Evolutionary conservation across 2,329 filamentous ascomycete species (phyloP), one percentile per base, ranked within the genome.

Genomic region (Ceratocystis huliohia): DNA sequence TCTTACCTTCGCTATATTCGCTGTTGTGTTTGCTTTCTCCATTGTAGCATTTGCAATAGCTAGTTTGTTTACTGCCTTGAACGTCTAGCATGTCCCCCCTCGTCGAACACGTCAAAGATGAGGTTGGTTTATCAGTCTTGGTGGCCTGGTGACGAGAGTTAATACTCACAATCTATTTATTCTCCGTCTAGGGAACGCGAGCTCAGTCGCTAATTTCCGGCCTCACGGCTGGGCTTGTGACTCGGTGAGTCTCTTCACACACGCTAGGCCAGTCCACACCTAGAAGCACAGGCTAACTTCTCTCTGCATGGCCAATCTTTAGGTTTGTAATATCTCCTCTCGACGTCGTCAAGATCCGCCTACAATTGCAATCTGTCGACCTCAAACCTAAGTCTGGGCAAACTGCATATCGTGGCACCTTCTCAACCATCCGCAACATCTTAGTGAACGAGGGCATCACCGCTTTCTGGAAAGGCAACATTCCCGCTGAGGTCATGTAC

Each of bases 321-420:
- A 91, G 89, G 74, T 97, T 99, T 80, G 84, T 94, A 73, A 88
- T 97, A 74, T 91, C 94, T 20, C 94, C 94, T 65, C 88, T 99
- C 70, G 94, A 99, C 76, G 94, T 99, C 69, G 86, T 97, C 78
- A 97, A 99, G 80, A 99, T 99, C 77, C 89, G 94, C 61, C 86
- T 97, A 59, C 94, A 99, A 75, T 85, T 99, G 20, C 94, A 97
- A 76, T 66, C 67, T 45, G 33, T 66, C 56, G 64, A 66, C 65
- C 30, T 62, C 44, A 48, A 48, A 15, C 2, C 45, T 13, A 15
- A 44, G n/a, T n/a, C 63, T 7, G 5, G 30, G 33, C 30, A 33
- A 22, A 15, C 53, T 10, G 78, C 79, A 59, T 89, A 93, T 78
- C 90, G 87, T 73, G 91, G 91, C 71, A 91, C 90, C 0, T 72